Conservation (phyloP, 345 rosid genomes). For the Dipteronia dyeriana region DNA sequence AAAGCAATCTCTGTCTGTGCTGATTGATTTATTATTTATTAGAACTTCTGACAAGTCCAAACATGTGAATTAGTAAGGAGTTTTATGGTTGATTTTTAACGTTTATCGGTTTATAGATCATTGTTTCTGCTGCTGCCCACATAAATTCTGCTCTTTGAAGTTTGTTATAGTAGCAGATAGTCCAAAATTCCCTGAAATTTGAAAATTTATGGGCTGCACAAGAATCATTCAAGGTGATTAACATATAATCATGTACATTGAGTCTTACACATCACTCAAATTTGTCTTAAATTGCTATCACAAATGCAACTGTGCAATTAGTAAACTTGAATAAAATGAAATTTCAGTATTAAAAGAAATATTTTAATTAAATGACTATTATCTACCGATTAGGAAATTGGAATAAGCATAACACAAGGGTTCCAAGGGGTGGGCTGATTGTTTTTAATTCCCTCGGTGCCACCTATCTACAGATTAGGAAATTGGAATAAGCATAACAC, state of each 20-base stretch:
- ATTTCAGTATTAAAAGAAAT: background rate
- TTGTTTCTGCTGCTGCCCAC: background rate
- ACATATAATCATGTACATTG: background rate
- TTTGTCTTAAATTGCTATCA: background rate
- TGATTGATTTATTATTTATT: background rate
- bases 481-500: background rate
- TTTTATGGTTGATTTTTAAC: background rate
- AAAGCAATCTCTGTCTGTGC: background rate
- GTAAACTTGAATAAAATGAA: background rate
- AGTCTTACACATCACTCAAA: background rate
- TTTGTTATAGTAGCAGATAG: background rate
- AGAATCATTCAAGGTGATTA: background rate
- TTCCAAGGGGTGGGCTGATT: no score
- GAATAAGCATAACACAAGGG: background rate
- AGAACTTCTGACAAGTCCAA: background rate
- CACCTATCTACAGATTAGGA: background rate
- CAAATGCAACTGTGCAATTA: background rate
- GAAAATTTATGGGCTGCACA: background rate
- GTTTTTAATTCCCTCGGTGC: no score
- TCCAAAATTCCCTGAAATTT: background rate
- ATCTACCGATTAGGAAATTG: background rate
- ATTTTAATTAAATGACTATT: background rate
- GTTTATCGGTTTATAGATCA: background rate
- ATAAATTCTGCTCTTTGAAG: background rate
- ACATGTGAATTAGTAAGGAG: background rate